These are phyloP conservation scores for Hypoxylon trugodes DNA, from an alignment of 495 filamentous ascomycete species.

Conservation along the genomic window DNA sequence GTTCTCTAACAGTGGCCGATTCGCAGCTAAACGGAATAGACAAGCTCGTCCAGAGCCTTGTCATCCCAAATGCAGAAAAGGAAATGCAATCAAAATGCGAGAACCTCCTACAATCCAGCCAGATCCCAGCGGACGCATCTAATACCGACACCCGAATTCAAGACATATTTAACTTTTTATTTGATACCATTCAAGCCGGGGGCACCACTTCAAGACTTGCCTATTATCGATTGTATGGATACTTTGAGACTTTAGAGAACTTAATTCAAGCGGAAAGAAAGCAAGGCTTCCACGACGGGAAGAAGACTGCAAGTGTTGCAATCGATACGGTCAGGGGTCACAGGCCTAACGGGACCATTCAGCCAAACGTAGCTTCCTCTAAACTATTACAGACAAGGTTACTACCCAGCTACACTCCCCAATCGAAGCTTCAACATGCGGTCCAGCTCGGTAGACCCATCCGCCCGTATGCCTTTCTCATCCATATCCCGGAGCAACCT, in stretches of 20 bases:
- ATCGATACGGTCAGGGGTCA: no score
- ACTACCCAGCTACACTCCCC: no score
- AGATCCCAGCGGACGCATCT: background rate
- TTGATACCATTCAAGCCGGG: background rate
- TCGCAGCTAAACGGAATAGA: no score
- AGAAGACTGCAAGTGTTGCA: no score
- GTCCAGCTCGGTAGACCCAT: slow-evolving; percentile 40
- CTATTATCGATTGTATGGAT: background rate
- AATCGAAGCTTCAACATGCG: no score
- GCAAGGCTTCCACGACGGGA: no score
- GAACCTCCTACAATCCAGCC: background rate
- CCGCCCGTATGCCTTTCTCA: slow-evolving; percentile 32
- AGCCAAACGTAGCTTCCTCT: no score
- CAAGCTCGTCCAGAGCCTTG: background rate
- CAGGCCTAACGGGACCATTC: no score
- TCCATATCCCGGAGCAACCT: slow-evolving; percentile 42
- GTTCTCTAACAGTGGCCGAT: no score
- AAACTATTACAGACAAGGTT: no score
- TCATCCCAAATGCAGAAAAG: background rate
- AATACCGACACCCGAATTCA: background rate
- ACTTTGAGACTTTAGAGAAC: background rate
- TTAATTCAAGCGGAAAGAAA: no score
- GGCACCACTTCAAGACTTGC: background rate
- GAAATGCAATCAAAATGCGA: background rate
- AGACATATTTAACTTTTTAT: background rate